Evolutionary conservation across 2,329 filamentous ascomycete genomes (phyloP).

Genomic region (Fusarium sp.): DNA sequence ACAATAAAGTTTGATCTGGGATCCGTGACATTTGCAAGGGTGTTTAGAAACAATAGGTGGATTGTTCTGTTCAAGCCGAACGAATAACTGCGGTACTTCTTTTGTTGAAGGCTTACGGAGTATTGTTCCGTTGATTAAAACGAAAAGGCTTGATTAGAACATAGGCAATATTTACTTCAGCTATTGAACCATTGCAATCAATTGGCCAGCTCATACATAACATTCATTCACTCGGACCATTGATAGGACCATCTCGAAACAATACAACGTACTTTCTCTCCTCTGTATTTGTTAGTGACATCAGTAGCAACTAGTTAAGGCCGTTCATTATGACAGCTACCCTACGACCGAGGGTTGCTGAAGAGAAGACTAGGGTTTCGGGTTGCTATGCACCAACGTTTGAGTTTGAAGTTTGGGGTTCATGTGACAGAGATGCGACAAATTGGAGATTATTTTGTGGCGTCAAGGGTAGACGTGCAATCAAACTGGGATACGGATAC

Average conservation of each 20-base stretch:
- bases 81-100: no score
- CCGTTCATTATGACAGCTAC: slow-evolving; percentile 6
- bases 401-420: neutral
- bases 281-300: neutral
- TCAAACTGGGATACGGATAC: neutral
- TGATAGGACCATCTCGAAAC: neutral
- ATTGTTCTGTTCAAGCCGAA: neutral
- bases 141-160: neutral
- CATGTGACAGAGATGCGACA: neutral
- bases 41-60: neutral
- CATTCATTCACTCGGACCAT: neutral
- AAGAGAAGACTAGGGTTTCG: neutral
- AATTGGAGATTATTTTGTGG: slow-evolving; percentile 14
- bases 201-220: neutral
- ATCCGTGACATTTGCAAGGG: neutral
- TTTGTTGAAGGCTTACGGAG: neutral
- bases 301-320: neutral
- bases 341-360: neutral
- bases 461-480: slow-evolving; percentile 22
- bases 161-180: neutral
- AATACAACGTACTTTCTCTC: no score
- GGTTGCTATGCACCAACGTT: slow-evolving; percentile 2
- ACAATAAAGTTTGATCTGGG: neutral
- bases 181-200: neutral
- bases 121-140: neutral